phyloP scores from a whole-genome alignment of 2,329 filamentous ascomycete genomes.

The Hymenotorrendiella dingleyae region DNA sequence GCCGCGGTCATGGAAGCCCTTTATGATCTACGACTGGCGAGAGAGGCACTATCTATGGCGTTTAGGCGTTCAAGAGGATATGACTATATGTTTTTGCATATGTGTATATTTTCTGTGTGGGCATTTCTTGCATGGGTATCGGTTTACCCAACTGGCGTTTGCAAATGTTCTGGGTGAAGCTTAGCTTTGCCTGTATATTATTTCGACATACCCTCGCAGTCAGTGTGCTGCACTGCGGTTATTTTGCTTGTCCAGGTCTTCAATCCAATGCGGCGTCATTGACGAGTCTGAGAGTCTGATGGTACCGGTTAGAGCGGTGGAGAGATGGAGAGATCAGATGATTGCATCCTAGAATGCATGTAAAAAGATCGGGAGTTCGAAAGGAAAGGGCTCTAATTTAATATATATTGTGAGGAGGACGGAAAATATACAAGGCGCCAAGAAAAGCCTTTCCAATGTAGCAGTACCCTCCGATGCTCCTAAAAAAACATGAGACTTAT shows the following conservation, averaged over 20 bases:
- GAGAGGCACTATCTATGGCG: slow-evolving; percentile 20
- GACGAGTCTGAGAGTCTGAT: no score
- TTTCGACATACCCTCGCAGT: no score
- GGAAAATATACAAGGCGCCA: no score
- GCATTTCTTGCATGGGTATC: slow-evolving; percentile 15
- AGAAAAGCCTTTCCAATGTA: no score
- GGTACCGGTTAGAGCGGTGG: not conserved
- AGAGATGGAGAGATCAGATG: not conserved
- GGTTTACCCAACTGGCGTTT: slow-evolving; percentile 23
- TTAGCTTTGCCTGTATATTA: no score
- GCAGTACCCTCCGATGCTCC: no score
- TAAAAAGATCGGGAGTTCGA: not conserved
- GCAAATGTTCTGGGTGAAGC: slow-evolving; percentile 17
- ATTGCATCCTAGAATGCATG: not conserved
- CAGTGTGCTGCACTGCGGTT: no score
- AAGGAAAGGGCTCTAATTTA: no score
- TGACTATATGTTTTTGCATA: slow-evolving; percentile 21
- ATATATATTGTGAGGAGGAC: no score
- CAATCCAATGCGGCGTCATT: slow-evolving; percentile 4
- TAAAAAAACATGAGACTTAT: no score
- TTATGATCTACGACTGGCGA: slow-evolving; percentile 26
- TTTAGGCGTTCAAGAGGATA: slow-evolving; percentile 20
- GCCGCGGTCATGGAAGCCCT: slow-evolving; percentile 13
- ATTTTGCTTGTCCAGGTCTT: no score
- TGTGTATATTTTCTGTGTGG: slow-evolving; percentile 22